Evolutionary conservation across 495 filamentous ascomycete species (phyloP).

Genomic region (Aspergillus bertholletiae): DNA sequence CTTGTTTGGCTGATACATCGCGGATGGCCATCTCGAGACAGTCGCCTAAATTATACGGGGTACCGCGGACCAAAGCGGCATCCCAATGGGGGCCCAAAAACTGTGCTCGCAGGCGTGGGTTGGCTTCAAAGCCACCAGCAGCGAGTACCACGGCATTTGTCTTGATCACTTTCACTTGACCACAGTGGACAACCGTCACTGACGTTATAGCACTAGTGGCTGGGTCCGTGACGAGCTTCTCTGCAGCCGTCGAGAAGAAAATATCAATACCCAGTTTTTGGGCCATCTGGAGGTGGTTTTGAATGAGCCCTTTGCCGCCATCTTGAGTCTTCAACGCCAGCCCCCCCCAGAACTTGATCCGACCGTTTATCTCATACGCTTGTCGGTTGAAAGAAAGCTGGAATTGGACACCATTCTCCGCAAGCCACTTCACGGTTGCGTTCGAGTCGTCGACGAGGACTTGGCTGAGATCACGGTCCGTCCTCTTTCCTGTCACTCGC

Average conservation of each 20-base stretch:
- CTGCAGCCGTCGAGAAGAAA: slow-evolving; percentile 41
- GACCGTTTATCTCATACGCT: slow-evolving; percentile 51
- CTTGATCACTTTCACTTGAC: slow-evolving; percentile 24
- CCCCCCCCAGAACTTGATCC: slow-evolving; percentile 61
- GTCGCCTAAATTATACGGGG: slow-evolving; percentile 58
- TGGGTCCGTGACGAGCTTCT: slow-evolving; percentile 33
- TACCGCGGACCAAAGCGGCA: slow-evolving; percentile 54
- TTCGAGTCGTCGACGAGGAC: slow-evolving; percentile 45
- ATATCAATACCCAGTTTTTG: slow-evolving; percentile 35
- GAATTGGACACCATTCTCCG: slow-evolving; percentile 48
- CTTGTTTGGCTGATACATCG: slow-evolving; percentile 42
- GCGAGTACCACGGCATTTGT: slow-evolving; percentile 49
- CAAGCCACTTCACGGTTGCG: slow-evolving; percentile 52
- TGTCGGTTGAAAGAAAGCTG: slow-evolving; percentile 60
- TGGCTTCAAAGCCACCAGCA: slow-evolving; percentile 60
- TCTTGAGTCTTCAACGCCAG: slow-evolving; percentile 53
- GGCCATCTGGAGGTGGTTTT: slow-evolving; percentile 43
- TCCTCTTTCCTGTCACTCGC: slow-evolving; percentile 44
- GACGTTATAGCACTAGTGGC: slow-evolving; percentile 31
- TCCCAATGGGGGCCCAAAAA: slow-evolving; percentile 63
- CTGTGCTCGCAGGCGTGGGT: slow-evolving; percentile 47
- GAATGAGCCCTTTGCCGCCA: slow-evolving; percentile 55
- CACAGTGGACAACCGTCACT: slow-evolving; percentile 28
- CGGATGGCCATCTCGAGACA: slow-evolving; percentile 45
- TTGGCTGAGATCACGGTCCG: slow-evolving; percentile 38